Conservation (phyloP, 2,329 filamentous ascomycete genomes). For the Botrytis byssoidea region DNA sequence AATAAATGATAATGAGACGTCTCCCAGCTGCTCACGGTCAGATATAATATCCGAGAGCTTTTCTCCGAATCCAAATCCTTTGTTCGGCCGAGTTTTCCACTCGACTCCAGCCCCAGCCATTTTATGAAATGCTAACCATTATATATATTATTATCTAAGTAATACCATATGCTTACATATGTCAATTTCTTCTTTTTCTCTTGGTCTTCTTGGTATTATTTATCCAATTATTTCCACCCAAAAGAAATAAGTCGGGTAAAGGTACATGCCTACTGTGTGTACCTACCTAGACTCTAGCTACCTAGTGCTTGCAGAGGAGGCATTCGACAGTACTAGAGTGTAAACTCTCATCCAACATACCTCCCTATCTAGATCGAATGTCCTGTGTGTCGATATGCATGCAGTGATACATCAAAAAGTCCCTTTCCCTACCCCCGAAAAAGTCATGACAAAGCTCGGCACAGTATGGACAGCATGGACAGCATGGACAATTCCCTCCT, state of each 20-base stretch:
- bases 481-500: neutral
- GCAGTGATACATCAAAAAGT: neutral
- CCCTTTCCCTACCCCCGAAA: neutral
- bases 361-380: neutral
- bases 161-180: neutral
- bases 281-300: too few species aligned
- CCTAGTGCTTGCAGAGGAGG: neutral
- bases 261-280: neutral
- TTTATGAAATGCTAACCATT: neutral
- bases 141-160: neutral
- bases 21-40: neutral
- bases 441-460: neutral
- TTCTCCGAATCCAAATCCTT: neutral
- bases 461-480: neutral
- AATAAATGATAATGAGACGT: neutral
- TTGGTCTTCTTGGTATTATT: slow-evolving; percentile 1
- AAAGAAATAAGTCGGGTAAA: neutral
- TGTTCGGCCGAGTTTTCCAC: slow-evolving; percentile 5
- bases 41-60: neutral
- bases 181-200: neutral
- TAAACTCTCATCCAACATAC: neutral
- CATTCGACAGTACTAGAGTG: neutral
- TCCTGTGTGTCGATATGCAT: neutral
- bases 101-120: slow-evolving; percentile 5
- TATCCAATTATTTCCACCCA: neutral